phyloP scores from a whole-genome alignment of 2,329 filamentous ascomycete genomes.

The Penicillium polonicum region DNA sequence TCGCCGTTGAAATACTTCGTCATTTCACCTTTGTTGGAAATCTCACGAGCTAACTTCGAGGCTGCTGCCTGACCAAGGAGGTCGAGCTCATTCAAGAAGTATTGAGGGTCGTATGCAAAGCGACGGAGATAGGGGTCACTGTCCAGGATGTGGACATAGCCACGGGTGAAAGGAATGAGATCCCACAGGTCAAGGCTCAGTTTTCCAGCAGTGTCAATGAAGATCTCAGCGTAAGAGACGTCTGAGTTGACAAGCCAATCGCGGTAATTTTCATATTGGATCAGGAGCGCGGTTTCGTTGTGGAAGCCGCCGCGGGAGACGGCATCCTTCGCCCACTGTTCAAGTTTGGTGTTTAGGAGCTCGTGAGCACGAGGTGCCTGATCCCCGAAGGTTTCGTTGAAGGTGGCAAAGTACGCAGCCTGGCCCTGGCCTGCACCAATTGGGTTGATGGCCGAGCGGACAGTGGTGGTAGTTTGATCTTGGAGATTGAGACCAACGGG shows the following conservation, averaged over 20 bases:
- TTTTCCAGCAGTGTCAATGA: constrained; percentile 26
- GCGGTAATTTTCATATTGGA: constrained; percentile 30
- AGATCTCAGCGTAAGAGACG: constrained; percentile 29
- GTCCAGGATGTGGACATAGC: constrained; percentile 23
- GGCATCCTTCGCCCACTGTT: constrained; percentile 28
- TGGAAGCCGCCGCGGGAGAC: constrained; percentile 29
- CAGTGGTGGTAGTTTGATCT: constrained; percentile 30
- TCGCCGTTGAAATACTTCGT: constrained; percentile 19
- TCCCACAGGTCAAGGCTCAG: constrained; percentile 32
- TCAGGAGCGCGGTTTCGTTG: constrained; percentile 24
- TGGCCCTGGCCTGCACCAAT: constrained; percentile 26
- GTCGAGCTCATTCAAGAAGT: constrained; percentile 31
- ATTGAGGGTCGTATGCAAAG: constrained; percentile 26
- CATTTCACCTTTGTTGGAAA: constrained; percentile 22
- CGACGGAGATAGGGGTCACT: constrained; percentile 28
- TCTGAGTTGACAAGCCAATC: constrained; percentile 29
- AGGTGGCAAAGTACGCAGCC: constrained; percentile 30
- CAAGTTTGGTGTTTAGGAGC: constrained; percentile 27
- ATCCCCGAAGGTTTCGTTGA: constrained; percentile 28
- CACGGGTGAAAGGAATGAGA: constrained; percentile 32
- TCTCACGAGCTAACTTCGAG: constrained; percentile 26
- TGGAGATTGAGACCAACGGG: constrained; percentile 34
- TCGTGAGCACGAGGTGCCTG: constrained; percentile 15
- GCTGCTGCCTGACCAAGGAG: constrained; percentile 29
- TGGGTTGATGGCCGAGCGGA: constrained; percentile 13